phyloP scores from a whole-genome alignment of 305 asterid genomes.

The Salvia sclarea region DNA sequence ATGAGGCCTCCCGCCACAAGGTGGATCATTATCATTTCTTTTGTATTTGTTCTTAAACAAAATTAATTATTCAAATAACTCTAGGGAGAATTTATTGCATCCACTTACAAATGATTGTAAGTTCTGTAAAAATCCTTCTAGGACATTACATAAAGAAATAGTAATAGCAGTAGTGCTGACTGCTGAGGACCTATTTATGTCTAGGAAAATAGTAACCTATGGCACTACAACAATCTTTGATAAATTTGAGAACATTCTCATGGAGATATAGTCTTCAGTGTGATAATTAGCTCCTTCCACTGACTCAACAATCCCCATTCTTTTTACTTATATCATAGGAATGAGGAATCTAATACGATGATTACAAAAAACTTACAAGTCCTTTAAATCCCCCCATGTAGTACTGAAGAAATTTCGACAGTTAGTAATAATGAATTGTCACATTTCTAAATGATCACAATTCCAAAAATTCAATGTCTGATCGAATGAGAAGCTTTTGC shows the following conservation, averaged over 20 bases:
- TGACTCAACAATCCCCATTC: not conserved
- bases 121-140: not conserved
- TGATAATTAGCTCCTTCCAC: not conserved
- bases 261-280: not conserved
- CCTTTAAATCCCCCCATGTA: not conserved
- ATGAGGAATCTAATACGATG: not conserved
- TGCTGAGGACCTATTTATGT: not conserved
- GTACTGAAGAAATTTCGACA: not conserved
- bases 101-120: not conserved
- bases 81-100: not conserved
- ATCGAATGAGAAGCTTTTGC: constrained; percentile 19
- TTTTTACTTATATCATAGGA: not conserved
- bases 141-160: constrained; percentile 14
- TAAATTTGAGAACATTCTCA: not conserved
- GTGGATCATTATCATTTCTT: not conserved
- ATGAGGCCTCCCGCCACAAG: not conserved
- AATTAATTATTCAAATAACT: not conserved
- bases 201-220: not conserved
- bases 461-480: not conserved
- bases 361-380: not conserved
- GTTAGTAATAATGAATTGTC: not conserved
- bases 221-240: not conserved
- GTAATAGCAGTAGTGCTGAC: not conserved
- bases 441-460: constrained; percentile 17
- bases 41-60: not conserved